Evolutionary conservation across 2,329 filamentous ascomycete species (phyloP).

Genomic region (Sarocladium strictum): DNA sequence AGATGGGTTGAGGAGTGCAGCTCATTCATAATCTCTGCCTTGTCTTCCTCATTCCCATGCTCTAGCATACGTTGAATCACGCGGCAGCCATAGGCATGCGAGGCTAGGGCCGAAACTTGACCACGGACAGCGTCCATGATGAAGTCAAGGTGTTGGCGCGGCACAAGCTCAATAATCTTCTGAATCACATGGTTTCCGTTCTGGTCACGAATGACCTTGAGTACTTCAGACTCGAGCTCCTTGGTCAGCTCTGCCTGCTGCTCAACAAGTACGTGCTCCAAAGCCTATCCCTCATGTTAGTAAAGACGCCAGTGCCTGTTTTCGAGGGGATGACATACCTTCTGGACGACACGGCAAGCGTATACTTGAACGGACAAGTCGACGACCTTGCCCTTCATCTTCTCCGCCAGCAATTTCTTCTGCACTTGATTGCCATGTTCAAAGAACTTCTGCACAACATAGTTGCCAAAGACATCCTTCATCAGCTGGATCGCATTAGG

Average conservation of each 20-base stretch:
- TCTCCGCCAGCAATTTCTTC: conserved; percentile 77
- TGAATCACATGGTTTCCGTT: conserved; percentile 97
- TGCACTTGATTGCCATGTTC: conserved; percentile 92
- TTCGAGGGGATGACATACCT: conserved; percentile 45
- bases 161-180: conserved; percentile 79
- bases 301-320: not conserved
- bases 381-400: conserved; percentile 82
- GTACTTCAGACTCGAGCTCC: conserved; percentile 71
- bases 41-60: conserved; percentile 66
- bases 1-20: conserved; percentile 65
- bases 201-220: conserved; percentile 75
- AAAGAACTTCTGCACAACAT: conserved; percentile 96
- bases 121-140: conserved; percentile 76
- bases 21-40: conserved; percentile 67
- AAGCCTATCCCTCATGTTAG: conserved; percentile 48
- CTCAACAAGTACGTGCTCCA: conserved; percentile 86
- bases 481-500: conserved; percentile 82
- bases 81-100: conserved; percentile 82
- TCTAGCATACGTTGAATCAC: conserved; percentile 92
- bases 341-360: conserved; percentile 92
- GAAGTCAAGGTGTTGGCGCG: conserved; percentile 73
- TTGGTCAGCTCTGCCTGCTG: conserved; percentile 80
- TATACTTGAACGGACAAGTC: conserved; percentile 83
- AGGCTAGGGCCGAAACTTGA: conserved; percentile 66
- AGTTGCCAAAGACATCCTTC: conserved; percentile 97